Evolutionary conservation across 1,284 basidiomycete genomes (phyloP).

Genomic region (Pterulicium gracile): DNA sequence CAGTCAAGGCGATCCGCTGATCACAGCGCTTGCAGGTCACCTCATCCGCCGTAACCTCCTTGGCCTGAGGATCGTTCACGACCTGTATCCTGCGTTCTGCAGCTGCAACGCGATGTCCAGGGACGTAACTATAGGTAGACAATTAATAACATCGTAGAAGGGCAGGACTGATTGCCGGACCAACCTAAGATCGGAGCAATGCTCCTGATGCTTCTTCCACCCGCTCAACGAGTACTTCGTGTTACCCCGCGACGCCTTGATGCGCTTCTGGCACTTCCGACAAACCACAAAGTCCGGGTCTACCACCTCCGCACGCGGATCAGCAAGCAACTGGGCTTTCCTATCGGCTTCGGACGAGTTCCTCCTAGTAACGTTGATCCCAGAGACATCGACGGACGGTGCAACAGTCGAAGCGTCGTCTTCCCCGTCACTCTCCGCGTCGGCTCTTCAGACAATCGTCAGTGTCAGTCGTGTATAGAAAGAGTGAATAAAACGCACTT

Average conservation of each 20-base stretch:
- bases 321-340: slow-evolving; percentile 37
- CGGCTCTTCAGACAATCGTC: slow-evolving; percentile 2
- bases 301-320: slow-evolving; percentile 37
- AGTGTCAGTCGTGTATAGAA: slow-evolving; percentile 2
- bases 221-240: slow-evolving; percentile 31
- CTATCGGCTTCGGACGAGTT: slow-evolving; percentile 28
- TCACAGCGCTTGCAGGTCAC: slow-evolving; percentile 44
- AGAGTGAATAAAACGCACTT: slow-evolving; percentile 14
- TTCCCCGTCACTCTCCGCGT: background rate
- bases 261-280: slow-evolving; percentile 48
- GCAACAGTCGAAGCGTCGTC: slow-evolving; percentile 1
- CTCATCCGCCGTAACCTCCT: slow-evolving; percentile 27
- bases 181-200: slow-evolving; percentile 31
- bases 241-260: slow-evolving; percentile 29
- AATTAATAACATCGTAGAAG: background rate
- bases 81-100: slow-evolving; percentile 47
- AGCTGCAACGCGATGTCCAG: slow-evolving; percentile 42
- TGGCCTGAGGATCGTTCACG: slow-evolving; percentile 49
- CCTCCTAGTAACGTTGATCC: background rate
- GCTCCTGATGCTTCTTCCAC: slow-evolving; percentile 41
- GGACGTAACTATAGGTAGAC: slow-evolving; percentile 21
- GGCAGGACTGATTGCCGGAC: slow-evolving; percentile 11
- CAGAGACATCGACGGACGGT: background rate
- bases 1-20: slow-evolving; percentile 27
- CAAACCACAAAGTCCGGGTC: slow-evolving; percentile 43